phyloP scores from a whole-genome alignment of 2,329 filamentous ascomycete species.

The Aspergillus calidoustus region DNA sequence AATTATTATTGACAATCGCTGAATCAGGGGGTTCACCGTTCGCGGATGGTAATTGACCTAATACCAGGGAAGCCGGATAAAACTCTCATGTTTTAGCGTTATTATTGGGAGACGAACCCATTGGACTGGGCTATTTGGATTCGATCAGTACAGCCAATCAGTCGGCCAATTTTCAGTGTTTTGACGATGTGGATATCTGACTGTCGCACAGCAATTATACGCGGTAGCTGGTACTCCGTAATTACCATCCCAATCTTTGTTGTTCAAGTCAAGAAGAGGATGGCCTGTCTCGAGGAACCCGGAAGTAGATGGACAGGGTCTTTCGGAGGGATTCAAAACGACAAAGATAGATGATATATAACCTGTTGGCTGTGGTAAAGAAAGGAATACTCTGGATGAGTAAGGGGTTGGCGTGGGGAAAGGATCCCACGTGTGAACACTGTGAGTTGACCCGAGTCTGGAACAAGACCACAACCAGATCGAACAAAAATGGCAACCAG shows the following conservation, averaged over 20 bases:
- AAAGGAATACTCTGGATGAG: neutral
- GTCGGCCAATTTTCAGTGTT: neutral
- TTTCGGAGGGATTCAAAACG: neutral
- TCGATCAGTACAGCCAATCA: slow-evolving; percentile 1
- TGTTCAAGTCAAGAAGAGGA: neutral
- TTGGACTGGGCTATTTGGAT: neutral
- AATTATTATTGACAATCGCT: neutral
- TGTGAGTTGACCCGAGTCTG: no score
- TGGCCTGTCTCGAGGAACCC: neutral
- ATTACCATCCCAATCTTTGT: neutral
- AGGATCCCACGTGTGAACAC: neutral
- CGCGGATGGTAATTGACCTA: neutral
- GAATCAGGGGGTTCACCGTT: neutral
- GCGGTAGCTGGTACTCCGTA: neutral
- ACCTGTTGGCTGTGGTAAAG: neutral
- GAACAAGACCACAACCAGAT: neutral
- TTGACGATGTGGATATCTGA: slow-evolving; percentile 7
- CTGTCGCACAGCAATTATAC: slow-evolving; percentile 12
- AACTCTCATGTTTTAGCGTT: slow-evolving; percentile 8
- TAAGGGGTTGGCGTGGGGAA: neutral
- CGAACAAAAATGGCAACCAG: neutral
- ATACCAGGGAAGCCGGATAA: neutral
- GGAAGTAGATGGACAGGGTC: neutral
- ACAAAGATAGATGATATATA: neutral
- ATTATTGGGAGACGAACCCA: neutral